Evolutionary conservation across 331 rosid genomes (phyloP), one percentile per base, ranked within the genome.

Genomic region (Rhamnella rubrinervis): DNA sequence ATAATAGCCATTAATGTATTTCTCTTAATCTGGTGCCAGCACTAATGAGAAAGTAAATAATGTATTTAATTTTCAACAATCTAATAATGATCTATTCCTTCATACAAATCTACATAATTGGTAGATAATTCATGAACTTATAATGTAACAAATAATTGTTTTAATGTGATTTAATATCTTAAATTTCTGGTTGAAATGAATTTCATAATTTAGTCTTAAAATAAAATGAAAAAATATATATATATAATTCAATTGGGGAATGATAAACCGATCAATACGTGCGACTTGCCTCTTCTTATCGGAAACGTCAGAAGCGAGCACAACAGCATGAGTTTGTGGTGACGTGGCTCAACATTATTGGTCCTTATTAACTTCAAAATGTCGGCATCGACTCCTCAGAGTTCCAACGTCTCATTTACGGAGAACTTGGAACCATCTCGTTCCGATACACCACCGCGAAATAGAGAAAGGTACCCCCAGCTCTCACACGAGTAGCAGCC

Each of bases 341-440:
- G 55, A 69, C 66, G 7, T 53, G 74, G 75, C 49, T 70, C 69
- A 67, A 31, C 31, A 18, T 38, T 11, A 73, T 53, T 77, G 74
- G 71, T 23, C 59, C n/a, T 59, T 55, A 5, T 23, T 20, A 28
- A 7, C 15, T 40, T 2, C 49, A 8, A 52, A 8, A 16, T 23
- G 52, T 65, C 17, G 63, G 66, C 41, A 71, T 21, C 8, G 57
- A 18, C 63, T 53, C 72, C 67, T 6, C 4, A 28, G 28, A 58
- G 51, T 26, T 71, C 58, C 78, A 26, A 63, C 1, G 14, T 39
- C 71, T 53, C 76, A 51, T 68, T 58, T 72, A 53, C 78, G 55
- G 84, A 81, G 23, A 82, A 65, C 55, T 21, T 31, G 80, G 63
- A 75, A 59, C 18, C 47, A 23, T 65, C 20, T 72, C 50, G 61